phyloP scores from a whole-genome alignment of 2,329 filamentous ascomycete species.

The Diaporthe humulicola region DNA sequence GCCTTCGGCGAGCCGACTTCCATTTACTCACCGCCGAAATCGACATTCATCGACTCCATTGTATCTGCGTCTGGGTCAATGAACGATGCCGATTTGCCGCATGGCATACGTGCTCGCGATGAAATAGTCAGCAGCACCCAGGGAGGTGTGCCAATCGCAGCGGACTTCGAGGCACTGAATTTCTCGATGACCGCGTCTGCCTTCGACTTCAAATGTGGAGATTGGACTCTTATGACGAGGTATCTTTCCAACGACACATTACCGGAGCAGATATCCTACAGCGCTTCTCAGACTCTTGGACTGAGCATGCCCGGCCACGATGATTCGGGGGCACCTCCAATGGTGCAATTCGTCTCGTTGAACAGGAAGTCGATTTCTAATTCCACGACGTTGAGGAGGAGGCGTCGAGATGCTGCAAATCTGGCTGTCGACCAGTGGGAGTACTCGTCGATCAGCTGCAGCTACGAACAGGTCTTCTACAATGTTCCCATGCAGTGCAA shows the following conservation, averaged over 20 bases:
- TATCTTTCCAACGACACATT: neutral
- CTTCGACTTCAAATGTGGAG: constrained; percentile 38
- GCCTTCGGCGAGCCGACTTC: neutral
- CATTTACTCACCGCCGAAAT: neutral
- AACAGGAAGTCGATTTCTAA: constrained; percentile 22
- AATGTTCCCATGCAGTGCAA: constrained; percentile 31
- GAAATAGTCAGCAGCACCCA: neutral
- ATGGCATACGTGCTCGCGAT: neutral
- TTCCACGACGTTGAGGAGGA: neutral
- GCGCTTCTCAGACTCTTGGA: constrained; percentile 22
- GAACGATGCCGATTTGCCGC: neutral
- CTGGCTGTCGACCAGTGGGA: constrained; percentile 10
- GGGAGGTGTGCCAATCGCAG: neutral
- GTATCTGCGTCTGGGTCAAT: neutral
- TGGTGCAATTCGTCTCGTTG: constrained; percentile 30
- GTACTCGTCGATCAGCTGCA: constrained; percentile 42
- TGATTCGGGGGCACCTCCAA: neutral
- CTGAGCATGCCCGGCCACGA: constrained; percentile 14
- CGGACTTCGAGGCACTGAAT: constrained; percentile 4
- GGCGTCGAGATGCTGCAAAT: neutral
- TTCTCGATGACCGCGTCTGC: constrained; percentile 38
- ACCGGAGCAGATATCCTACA: constrained; percentile 18
- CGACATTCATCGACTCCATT: neutral
- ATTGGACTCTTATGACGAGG: constrained; percentile 36
- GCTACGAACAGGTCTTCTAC: constrained; percentile 37